phyloP scores from a whole-genome alignment of 192 early-diverging fungal species.

The Linnemannia exigua region DNA sequence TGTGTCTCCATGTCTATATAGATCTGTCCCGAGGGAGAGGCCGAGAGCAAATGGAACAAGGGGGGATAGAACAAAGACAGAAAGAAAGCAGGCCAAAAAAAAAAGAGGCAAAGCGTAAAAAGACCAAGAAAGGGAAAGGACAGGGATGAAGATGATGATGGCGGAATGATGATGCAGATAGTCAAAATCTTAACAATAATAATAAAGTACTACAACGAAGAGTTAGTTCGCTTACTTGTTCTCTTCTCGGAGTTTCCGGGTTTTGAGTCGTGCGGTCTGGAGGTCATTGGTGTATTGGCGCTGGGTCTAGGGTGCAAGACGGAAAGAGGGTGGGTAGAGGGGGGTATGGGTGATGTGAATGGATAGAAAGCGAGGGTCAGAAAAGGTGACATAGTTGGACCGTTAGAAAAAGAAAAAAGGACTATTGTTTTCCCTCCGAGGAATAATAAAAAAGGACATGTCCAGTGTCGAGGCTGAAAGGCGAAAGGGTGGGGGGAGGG shows the following conservation, averaged over 20 bases:
- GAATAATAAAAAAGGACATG: background rate
- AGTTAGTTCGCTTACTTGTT: constrained; percentile 51
- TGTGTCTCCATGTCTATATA: background rate
- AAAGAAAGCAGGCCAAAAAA: background rate
- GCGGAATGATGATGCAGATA: background rate
- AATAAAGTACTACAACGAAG: background rate
- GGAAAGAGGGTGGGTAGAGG: background rate
- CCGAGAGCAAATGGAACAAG: constrained; percentile 6
- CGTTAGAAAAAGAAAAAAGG: constrained; percentile 15
- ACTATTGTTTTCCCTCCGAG: constrained; percentile 31
- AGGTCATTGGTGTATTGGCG: constrained; percentile 48
- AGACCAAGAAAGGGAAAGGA: background rate
- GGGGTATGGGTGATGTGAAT: background rate
- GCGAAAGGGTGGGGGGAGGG: constrained; percentile 22
- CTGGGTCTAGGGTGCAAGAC: constrained; percentile 32
- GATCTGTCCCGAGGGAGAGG: background rate
- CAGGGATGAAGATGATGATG: background rate
- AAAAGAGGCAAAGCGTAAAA: constrained; percentile 1
- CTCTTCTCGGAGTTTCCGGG: constrained; percentile 57
- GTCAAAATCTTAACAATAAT: too few species aligned
- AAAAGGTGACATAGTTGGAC: background rate
- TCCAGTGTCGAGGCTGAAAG: background rate
- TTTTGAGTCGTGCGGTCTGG: constrained; percentile 46
- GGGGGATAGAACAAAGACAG: background rate
- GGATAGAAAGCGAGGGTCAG: background rate